phyloP scores from a whole-genome alignment of 2,329 filamentous ascomycete species.

The Clonostachys rosea region DNA sequence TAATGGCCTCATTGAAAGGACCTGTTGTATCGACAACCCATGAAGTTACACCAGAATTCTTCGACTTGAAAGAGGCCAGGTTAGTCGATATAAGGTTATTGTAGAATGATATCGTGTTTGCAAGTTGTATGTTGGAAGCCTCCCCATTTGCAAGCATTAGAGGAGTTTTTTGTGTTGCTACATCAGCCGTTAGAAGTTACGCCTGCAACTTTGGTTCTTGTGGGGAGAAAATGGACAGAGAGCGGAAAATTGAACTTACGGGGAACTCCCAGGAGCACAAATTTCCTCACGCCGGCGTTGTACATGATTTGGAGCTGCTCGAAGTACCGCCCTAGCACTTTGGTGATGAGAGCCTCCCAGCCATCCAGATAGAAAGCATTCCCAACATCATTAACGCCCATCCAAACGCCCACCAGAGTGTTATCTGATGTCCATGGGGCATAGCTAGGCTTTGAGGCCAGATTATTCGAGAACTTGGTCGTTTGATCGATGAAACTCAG shows the following conservation, averaged over 20 bases:
- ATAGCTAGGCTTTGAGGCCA: conserved; percentile 18
- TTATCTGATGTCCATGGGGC: conserved; percentile 34
- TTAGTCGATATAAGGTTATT: conserved; percentile 23
- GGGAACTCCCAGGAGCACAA: conserved; percentile 55
- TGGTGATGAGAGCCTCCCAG: conserved; percentile 22
- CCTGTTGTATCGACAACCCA: conserved; percentile 31
- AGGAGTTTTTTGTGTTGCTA: conserved; percentile 3
- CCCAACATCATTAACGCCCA: conserved; percentile 52
- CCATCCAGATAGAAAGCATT: conserved; percentile 33
- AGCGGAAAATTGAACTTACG: conserved; percentile 14
- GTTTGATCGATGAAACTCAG: conserved; percentile 13
- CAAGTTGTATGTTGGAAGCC: conserved; percentile 12
- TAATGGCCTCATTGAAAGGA: conserved; percentile 33
- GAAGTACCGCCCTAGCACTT: conserved; percentile 35
- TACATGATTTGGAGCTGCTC: conserved; percentile 40
- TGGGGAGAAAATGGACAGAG: not conserved
- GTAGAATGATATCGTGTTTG: conserved; percentile 25
- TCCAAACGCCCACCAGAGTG: conserved; percentile 42
- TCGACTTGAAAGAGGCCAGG: conserved; percentile 20
- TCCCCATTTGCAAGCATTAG: not conserved
- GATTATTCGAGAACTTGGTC: conserved; percentile 17
- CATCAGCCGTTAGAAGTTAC: too few species aligned
- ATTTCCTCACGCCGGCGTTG: conserved; percentile 48
- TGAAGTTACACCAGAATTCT: conserved; percentile 22
- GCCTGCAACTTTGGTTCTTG: too few species aligned